Conservation (phyloP, 192 early-diverging fungal species). For the Pilaira anomala region DNA sequence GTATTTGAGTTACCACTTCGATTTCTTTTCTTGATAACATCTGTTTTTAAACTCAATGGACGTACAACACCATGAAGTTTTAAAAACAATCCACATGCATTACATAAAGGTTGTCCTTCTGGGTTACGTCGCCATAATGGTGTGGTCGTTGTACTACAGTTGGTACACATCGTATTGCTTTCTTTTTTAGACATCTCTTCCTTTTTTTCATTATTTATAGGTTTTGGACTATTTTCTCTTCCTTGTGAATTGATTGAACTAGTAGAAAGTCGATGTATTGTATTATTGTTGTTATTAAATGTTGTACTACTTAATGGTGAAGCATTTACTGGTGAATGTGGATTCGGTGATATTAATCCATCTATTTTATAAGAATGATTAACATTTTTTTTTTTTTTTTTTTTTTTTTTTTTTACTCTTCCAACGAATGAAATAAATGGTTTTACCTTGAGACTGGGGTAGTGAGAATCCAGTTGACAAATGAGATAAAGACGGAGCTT, state of each 20-base stretch:
- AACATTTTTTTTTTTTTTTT: no score
- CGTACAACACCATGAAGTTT: conserved; percentile 84
- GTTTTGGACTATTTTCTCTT: no score
- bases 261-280: no score
- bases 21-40: conserved; percentile 84
- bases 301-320: not conserved
- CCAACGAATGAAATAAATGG: no score
- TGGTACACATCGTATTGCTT: conserved; percentile 51
- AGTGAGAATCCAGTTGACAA: no score
- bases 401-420: no score
- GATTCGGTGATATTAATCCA: no score
- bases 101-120: conserved; percentile 83
- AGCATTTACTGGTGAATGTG: no score
- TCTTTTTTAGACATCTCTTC: conserved; percentile 4
- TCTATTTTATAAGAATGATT: no score
- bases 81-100: conserved; percentile 90
- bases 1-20: conserved; percentile 38
- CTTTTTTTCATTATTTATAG: no score
- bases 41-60: conserved; percentile 77
- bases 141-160: conserved; percentile 82
- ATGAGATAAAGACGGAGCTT: no score
- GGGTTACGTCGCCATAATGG: conserved; percentile 85
- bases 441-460: no score
- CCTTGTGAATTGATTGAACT: not conserved
- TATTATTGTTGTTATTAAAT: not conserved